A percentile compares a stretch with the other conserved stretches of the same genome.
Conservation (phyloP, 106 monocot species). For the Narthecium ossifragum region DNA sequence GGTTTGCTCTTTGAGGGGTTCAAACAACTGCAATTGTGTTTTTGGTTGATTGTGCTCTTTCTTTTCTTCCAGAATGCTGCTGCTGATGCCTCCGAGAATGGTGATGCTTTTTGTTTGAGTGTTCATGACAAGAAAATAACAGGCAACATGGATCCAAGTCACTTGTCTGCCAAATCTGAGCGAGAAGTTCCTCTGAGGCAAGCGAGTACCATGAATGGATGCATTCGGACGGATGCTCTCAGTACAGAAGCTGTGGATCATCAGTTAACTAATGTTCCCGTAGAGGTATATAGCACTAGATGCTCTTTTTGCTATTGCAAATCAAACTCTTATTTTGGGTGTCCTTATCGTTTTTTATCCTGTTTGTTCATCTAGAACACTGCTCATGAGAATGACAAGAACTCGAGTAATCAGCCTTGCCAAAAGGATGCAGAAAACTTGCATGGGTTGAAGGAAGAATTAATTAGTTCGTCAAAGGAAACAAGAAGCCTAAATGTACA, state of each 20-base stretch:
- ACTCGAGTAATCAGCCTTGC: background rate
- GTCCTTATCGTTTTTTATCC: background rate
- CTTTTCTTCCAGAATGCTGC: constrained; percentile 21
- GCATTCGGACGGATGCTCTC: constrained; percentile 2
- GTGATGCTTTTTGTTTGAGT: constrained; percentile 1
- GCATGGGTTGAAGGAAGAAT: no score
- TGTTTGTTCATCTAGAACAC: background rate
- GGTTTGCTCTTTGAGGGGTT: background rate
- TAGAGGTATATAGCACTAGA: background rate
- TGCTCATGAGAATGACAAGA: background rate
- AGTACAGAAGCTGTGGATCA: background rate
- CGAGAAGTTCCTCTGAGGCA: background rate
- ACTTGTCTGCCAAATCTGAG: background rate
- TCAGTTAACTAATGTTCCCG: background rate
- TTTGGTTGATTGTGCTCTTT: background rate
- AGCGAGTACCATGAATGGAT: background rate
- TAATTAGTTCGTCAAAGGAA: no score
- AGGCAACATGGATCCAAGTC: background rate
- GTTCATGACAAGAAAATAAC: background rate
- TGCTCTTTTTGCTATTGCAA: no score
- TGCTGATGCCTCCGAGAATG: no score
- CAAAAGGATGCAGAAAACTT: constrained; percentile 3
- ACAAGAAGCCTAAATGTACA: no score
- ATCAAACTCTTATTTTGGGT: no score
- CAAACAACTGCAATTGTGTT: background rate